Evolutionary conservation across 148 eudicot genomes (phyloP).

Genomic region (Silene latifolia): DNA sequence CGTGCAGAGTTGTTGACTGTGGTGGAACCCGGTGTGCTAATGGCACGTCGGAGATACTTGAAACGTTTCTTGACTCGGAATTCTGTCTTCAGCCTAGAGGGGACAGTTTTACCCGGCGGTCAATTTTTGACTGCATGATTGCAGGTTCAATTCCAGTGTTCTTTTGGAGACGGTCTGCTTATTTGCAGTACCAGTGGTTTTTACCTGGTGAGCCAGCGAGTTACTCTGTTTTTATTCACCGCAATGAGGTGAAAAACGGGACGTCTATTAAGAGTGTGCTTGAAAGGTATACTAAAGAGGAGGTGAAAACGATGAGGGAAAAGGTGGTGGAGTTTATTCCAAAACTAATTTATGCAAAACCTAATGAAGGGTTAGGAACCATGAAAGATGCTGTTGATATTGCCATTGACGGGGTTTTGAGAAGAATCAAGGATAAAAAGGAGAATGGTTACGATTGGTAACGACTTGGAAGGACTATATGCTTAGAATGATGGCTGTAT

Average conservation of each 20-base stretch:
- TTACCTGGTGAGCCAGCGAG: slow-evolving; percentile 69
- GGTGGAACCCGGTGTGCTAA: slow-evolving; percentile 51
- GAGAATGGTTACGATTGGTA: slow-evolving; percentile 48
- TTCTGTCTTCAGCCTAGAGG: slow-evolving; percentile 91
- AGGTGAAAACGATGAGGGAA: slow-evolving; percentile 61
- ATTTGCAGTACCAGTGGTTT: slow-evolving; percentile 79
- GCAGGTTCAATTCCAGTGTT: slow-evolving; percentile 95
- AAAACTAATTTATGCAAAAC: slow-evolving; percentile 52
- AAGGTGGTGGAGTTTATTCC: slow-evolving; percentile 79
- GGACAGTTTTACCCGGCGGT: slow-evolving; percentile 84
- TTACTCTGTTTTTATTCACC: slow-evolving; percentile 87
- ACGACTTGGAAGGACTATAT: not conserved
- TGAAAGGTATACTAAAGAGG: slow-evolving; percentile 43
- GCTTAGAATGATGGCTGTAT: not conserved
- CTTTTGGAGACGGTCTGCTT: slow-evolving; percentile 86
- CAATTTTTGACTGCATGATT: slow-evolving; percentile 86
- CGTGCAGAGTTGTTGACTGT: slow-evolving; percentile 73
- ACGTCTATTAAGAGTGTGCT: slow-evolving; percentile 50
- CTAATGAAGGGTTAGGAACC: slow-evolving; percentile 46
- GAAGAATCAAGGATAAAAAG: slow-evolving; percentile 49
- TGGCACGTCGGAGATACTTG: slow-evolving; percentile 54
- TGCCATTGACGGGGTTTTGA: slow-evolving; percentile 68
- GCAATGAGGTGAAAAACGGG: slow-evolving; percentile 65
- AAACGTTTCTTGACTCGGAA: slow-evolving; percentile 66
- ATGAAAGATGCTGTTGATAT: slow-evolving; percentile 73